phyloP scores from a whole-genome alignment of 352 stramenopile species.

The Pythium plurisporium region DNA sequence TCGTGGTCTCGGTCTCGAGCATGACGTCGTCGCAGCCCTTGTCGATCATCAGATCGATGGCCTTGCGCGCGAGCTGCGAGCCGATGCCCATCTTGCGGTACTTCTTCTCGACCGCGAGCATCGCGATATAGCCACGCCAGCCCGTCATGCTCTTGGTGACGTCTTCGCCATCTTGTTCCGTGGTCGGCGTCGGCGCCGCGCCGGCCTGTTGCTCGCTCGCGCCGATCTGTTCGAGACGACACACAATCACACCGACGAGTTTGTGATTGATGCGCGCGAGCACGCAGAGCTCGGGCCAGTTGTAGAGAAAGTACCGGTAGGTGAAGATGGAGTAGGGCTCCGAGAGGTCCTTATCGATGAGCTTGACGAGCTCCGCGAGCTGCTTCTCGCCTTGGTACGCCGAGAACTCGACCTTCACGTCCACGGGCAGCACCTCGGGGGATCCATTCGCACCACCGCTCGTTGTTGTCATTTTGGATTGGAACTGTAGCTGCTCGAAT shows the following conservation, averaged over 20 bases:
- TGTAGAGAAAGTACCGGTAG: constrained; percentile 96
- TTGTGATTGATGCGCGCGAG: constrained; percentile 80
- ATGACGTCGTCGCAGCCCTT: constrained; percentile 85
- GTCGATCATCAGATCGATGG: constrained; percentile 86
- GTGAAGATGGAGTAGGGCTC: constrained; percentile 96
- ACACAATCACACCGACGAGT: constrained; percentile 91
- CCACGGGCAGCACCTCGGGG: constrained; percentile 10
- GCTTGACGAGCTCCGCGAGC: constrained; percentile 88
- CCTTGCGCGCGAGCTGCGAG: constrained; percentile 80
- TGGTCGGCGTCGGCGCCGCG: not conserved
- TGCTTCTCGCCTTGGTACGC: constrained; percentile 86
- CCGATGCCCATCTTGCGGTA: constrained; percentile 89
- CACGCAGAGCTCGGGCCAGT: constrained; percentile 92
- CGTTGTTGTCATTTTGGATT: constrained; percentile 2
- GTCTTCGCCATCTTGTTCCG: constrained; percentile 21
- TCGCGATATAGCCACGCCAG: constrained; percentile 92
- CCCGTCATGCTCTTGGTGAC: constrained; percentile 20
- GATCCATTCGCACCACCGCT: constrained; percentile 4
- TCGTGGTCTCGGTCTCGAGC: constrained; percentile 93
- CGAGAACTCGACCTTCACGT: constrained; percentile 47
- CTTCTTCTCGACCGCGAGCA: constrained; percentile 91
- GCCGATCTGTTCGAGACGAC: constrained; percentile 83
- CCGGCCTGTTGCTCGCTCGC: constrained; percentile 33
- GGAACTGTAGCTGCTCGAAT: not conserved
- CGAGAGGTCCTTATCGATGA: constrained; percentile 93